phyloP scores from a whole-genome alignment of 2,329 filamentous ascomycete species.

The Paraphaeosphaeria sporulosa region DNA sequence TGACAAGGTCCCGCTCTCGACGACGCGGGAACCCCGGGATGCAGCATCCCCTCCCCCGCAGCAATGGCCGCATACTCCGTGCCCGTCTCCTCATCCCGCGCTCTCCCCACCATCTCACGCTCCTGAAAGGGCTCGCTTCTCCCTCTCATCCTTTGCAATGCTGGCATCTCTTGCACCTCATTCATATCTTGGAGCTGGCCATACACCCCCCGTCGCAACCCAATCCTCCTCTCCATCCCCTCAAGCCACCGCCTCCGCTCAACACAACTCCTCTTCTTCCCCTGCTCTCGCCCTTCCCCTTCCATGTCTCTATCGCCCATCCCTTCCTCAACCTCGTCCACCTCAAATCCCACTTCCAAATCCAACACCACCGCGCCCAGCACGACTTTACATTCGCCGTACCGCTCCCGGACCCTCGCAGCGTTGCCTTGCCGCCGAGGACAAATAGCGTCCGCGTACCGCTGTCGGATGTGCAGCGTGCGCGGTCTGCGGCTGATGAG shows the following conservation, averaged over 20 bases:
- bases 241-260: background rate
- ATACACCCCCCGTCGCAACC: background rate
- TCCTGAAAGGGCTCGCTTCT: background rate
- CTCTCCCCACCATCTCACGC: too few species aligned
- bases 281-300: background rate
- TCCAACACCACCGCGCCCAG: background rate
- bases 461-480: conserved; percentile 3
- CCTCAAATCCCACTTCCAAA: background rate
- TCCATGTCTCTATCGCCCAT: background rate
- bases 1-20: too few species aligned
- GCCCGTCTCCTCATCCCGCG: too few species aligned
- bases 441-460: background rate
- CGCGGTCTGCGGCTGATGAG: background rate
- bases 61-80: too few species aligned
- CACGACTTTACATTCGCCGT: background rate
- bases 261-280: background rate
- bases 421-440: background rate
- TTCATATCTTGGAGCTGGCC: too few species aligned
- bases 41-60: too few species aligned
- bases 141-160: background rate
- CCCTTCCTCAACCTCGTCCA: background rate
- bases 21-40: too few species aligned
- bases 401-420: background rate
- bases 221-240: background rate
- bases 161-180: too few species aligned